Conservation (phyloP, 495 filamentous ascomycete species). For the Lentithecium fluviatile region DNA sequence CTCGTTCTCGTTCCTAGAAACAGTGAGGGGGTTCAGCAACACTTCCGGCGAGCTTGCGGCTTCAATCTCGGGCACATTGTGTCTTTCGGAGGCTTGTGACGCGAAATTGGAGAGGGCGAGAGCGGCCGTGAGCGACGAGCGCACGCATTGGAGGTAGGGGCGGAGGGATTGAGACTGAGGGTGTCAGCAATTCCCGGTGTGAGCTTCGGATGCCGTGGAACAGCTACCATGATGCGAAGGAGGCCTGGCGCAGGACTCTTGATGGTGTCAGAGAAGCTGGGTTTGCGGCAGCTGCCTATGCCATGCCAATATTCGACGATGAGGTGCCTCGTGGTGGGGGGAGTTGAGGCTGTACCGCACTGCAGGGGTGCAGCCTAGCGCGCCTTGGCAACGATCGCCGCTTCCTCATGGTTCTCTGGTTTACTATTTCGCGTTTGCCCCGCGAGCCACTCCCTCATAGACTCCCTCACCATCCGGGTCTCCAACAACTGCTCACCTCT, state of each 20-base stretch:
- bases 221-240: conserved; percentile 24
- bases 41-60: conserved; percentile 89
- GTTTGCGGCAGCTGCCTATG: conserved; percentile 4
- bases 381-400: conserved; percentile 14
- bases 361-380: conserved; percentile 4
- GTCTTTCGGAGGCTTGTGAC: conserved; percentile 90
- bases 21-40: conserved; percentile 82
- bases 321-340: conserved; percentile 16
- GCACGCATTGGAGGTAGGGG: conserved; percentile 94
- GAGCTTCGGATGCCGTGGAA: background rate
- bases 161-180: conserved; percentile 92
- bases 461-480: background rate
- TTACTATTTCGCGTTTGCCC: conserved; percentile 12
- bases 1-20: conserved; percentile 94
- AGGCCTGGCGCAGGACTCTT: background rate
- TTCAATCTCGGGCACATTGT: conserved; percentile 98
- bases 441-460: conserved; percentile 1
- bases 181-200: conserved; percentile 30
- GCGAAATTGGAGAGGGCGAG: conserved; percentile 96
- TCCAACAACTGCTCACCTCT: background rate
- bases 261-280: conserved; percentile 1
- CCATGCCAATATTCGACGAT: conserved; percentile 19
- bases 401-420: conserved; percentile 17
- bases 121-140: conserved; percentile 88
- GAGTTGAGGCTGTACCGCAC: conserved; percentile 7